These are phyloP conservation scores for Pseudogymnoascus sp. DNA, from an alignment of 2,329 filamentous ascomycete genomes.

Conservation along the genomic window DNA sequence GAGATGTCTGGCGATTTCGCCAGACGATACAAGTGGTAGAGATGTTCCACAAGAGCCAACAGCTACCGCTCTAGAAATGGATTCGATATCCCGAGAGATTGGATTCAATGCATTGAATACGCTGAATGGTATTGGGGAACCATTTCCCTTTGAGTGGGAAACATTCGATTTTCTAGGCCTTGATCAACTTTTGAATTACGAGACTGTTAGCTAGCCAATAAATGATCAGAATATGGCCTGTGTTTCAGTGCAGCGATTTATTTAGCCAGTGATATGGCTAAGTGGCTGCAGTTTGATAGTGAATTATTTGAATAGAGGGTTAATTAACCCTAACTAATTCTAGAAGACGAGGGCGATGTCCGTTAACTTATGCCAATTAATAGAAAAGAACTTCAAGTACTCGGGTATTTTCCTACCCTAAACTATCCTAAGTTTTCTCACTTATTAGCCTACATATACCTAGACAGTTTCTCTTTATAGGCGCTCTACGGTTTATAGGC, in stretches of 20 bases:
- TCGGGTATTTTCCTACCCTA: background rate
- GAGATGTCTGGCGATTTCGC: background rate
- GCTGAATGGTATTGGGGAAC: background rate
- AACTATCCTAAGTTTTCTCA: background rate
- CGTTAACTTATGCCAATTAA: background rate
- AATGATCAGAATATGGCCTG: background rate
- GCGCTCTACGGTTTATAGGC: background rate
- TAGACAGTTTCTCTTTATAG: background rate
- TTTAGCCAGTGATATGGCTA: background rate
- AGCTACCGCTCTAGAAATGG: background rate
- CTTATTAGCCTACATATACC: background rate
- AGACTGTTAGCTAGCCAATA: background rate
- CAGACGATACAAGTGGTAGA: background rate
- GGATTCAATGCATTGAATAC: background rate
- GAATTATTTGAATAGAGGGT: background rate
- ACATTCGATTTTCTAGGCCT: background rate
- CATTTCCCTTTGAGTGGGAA: background rate
- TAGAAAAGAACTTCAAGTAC: background rate
- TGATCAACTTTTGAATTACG: background rate
- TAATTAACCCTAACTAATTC: background rate
- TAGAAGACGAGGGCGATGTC: background rate
- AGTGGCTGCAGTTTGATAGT: background rate
- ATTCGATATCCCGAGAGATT: background rate
- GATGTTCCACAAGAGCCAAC: background rate
- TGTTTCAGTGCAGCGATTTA: background rate